Evolutionary conservation across 2,329 filamentous ascomycete species (phyloP), one percentile per base, ranked within the genome.

Genomic region (Aspergillus sp.): DNA sequence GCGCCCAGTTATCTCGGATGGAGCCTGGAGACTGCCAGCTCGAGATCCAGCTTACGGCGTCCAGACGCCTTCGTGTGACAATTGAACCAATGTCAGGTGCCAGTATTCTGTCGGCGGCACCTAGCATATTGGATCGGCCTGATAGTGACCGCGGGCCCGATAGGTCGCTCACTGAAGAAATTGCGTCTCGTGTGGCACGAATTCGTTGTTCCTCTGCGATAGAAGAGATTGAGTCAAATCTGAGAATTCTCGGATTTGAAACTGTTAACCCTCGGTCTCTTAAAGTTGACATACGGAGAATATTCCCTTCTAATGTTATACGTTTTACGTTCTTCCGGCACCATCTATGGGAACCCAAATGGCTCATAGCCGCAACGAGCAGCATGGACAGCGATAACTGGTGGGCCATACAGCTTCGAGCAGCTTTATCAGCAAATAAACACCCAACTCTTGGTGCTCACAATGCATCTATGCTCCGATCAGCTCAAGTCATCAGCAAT

Each of bases 71-170:
- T 30, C 79, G 74, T 5, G 67, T 95, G 23, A 76, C 80, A 15
- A 76, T 96, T 42, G 88, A 95, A 55, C 82, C 86, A 0, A 81
- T 87, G 22, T 90, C 86, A 0, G 93, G 93, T n/a, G 70, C 77
- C 9, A 85, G 90, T 52, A 80, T 83, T 7, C 68, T 95, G 33
- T 80, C 81, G 49, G 86, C 89, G 12, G 78, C 79, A 44, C 80
- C 80, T 2, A 75, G 73, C 49, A 69, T 77, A 41, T 74, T 78
- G 3, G 71, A 74, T 7, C 74, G 80, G 17, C 75, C 77, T 15
- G 88, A 95, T 60, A 72, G 70, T 27, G 79, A 78, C 30, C 73
- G 94, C 47, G 90, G 88, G 51, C 70, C 74, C 13, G 62, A 65
- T 12, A 51, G 66, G 74, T 81, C 58, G 7, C 49, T 62, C 13